Percentiles rank a stretch among this genome's conserved stretches.
phyloP scores from a whole-genome alignment of 176 grass and related monocot genomes.

The Musa itinerans region DNA sequence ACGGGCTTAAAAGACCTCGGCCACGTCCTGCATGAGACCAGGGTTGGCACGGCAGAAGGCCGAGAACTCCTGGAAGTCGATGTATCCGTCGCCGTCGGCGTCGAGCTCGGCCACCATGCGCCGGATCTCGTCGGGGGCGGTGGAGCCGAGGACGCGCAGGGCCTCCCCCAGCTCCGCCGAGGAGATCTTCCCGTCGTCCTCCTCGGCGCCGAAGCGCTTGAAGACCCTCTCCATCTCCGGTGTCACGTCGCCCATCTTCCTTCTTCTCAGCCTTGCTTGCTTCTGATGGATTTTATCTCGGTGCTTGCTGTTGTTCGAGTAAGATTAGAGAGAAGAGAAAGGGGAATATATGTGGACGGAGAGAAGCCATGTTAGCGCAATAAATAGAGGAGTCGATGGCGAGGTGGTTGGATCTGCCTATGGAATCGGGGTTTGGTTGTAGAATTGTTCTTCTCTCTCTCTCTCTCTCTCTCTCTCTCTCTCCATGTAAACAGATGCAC shows the following conservation, averaged over 20 bases:
- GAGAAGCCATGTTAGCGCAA: too few relatives aligned
- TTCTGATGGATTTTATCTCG: too few relatives aligned
- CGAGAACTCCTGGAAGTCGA: conserved; percentile 11
- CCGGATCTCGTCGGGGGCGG: conserved; percentile 5
- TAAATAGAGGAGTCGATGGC: too few relatives aligned
- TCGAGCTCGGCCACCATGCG: conserved; percentile 11
- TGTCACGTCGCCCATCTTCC: neutral
- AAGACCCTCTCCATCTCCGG: conserved; percentile 14
- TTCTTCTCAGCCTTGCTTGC: too few relatives aligned
- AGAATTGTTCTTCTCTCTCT: too few relatives aligned
- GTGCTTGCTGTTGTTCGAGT: too few relatives aligned
- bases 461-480: too few relatives aligned
- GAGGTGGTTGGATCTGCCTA: too few relatives aligned
- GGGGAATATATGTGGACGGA: too few relatives aligned
- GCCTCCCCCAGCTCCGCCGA: conserved; percentile 19
- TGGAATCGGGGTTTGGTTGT: too few relatives aligned
- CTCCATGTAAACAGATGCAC: too few relatives aligned
- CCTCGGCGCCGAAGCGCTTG: neutral
- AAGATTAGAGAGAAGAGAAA: too few relatives aligned
- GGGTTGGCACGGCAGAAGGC: conserved; percentile 13
- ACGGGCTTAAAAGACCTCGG: neutral
- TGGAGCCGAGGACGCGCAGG: neutral
- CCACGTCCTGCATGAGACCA: conserved; percentile 6
- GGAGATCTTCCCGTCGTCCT: conserved; percentile 1
- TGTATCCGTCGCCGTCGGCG: conserved; percentile 13